These are phyloP conservation scores for Cerioporus squamosus DNA, from an alignment of 1,284 basidiomycete species.

Conservation along the genomic window DNA sequence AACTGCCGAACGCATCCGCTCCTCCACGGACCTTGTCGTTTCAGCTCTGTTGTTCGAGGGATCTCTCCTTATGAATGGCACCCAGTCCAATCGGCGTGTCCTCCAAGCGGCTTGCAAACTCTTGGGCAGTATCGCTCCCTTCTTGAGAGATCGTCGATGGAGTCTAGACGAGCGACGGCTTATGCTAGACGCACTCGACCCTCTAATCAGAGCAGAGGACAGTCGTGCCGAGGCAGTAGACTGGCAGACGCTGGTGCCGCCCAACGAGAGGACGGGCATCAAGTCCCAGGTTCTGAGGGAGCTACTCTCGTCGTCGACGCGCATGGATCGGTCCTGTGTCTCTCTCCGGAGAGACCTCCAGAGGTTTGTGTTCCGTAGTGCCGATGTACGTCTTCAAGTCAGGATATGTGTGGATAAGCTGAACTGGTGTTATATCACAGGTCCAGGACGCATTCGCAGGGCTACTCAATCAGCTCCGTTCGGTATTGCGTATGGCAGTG, in stretches of 20 bases:
- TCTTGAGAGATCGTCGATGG: constrained; percentile 55
- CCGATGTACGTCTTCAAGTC: constrained; percentile 50
- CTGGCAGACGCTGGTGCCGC: constrained; percentile 65
- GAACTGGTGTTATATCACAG: constrained; percentile 41
- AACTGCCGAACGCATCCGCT: constrained; percentile 65
- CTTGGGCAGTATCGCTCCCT: constrained; percentile 45
- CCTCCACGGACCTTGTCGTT: constrained; percentile 70
- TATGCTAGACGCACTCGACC: constrained; percentile 68
- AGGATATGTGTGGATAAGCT: background rate
- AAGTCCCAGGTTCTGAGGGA: constrained; percentile 51
- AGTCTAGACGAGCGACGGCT: constrained; percentile 61
- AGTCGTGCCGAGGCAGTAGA: constrained; percentile 33
- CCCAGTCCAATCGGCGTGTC: constrained; percentile 58
- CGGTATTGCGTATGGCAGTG: constrained; percentile 38
- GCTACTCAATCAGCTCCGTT: constrained; percentile 44
- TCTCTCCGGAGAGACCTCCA: constrained; percentile 42
- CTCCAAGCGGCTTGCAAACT: constrained; percentile 66
- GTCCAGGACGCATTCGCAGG: constrained; percentile 56
- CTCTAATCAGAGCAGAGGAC: constrained; percentile 48
- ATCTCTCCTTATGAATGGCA: constrained; percentile 65
- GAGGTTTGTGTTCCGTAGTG: constrained; percentile 60
- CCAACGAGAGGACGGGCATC: constrained; percentile 72
- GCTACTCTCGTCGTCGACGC: constrained; percentile 34
- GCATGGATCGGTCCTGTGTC: constrained; percentile 10
- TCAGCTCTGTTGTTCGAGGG: constrained; percentile 72